Base-by-base conservation (phyloP, 2,329 filamentous ascomycete genomes). In the Ceratocystis smalleyi region DNA sequence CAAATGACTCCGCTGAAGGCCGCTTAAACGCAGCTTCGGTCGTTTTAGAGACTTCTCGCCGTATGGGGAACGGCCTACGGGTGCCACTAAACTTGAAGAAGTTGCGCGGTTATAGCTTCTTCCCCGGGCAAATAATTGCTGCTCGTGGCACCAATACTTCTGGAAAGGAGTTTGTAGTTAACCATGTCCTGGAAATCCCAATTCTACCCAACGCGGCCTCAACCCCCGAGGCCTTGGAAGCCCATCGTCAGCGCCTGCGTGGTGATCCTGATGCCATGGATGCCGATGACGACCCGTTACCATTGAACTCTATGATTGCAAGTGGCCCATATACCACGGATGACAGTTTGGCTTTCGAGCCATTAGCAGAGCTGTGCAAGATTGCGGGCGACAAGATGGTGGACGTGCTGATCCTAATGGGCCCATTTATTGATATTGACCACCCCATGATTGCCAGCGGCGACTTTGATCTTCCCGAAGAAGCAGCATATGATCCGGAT, bases 111-210 rank as follows among this genome's bases (percentile, higher is more conserved):
- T 94, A 87, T 75, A 87, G 89, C 71, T 89, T 97, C 77, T 97
- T 97, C 72, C 94, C 92, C 0, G 94, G 94, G 5, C 91, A 97
- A 72, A 90, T 97, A 62, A 89, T 96, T 35, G 94, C 92, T 5
- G 75, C 97, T 32, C 82, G 82, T 67, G 94, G 94, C 6, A 90
- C 85, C 69, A 99, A 99, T 72, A 85, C 90, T 22, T 90, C 89
- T 0, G 92, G 92, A 0, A 81, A 85, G 45, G 86, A 88, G 69
- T 96, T 97, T 69, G 81, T 85, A 0, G 90, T 94, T 40, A 84
- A 82, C 43, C 85, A 96, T 70, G 75, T 94, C 2, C 78, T 97
- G 5, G 77, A 85, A 0, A 75, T 90, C 1, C 94, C 94, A 1
- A 77, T 89, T 2, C 79, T 95, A 15, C 84, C 85, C 2, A 84